Evolutionary conservation across 2,329 filamentous ascomycete species (phyloP), one percentile per base, ranked within the genome.

Genomic region (Sarocladium oryzae): DNA sequence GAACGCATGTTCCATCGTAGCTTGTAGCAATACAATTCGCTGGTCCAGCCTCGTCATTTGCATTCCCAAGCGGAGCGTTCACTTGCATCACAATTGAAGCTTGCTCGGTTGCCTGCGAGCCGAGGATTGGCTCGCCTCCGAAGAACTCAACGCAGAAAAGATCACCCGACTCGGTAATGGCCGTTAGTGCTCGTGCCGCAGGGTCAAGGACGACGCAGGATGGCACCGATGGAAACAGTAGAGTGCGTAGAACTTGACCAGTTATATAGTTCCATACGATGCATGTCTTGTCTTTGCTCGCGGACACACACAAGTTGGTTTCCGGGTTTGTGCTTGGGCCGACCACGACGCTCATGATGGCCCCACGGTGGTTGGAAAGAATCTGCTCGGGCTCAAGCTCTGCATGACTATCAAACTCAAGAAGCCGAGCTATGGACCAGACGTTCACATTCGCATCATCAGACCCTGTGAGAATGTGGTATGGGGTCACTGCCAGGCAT

Each of bases 181-280:
- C 81, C 61, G 91, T 95, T 53, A 93, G 81, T 4, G 86, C 89
- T 50, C 92, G 81, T 56, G 92, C 86, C 54, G 85, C 89, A 1
- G 91, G 86, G 66, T 97, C 93, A 4, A 97, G 73, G 8, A 81
- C 73, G 30, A 92, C 66, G 59, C 85, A 90, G 26, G 86, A 74
- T 15, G 91, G 89, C 16, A 78, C 73, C n/a, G 78, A 75, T 2
- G 88, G 82, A 52, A 97, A 81, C 36, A 97, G 76, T 56, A 95
- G 82, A 3, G 90, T 97, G 38, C 91, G 82, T 52, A 97, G 72
- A 10, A 86, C 75, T 54, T 82, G 79, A 35, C 89, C 89, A 1
- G 82, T 88, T 55, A 84, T 82, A 64, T 95, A 95, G 69, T 97
- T 91, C 93, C 93, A 99, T 54, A 95, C 76, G 60, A 96, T 85